Conservation (phyloP, 2,329 filamentous ascomycete genomes). For the Talaromyces funiculosus region DNA sequence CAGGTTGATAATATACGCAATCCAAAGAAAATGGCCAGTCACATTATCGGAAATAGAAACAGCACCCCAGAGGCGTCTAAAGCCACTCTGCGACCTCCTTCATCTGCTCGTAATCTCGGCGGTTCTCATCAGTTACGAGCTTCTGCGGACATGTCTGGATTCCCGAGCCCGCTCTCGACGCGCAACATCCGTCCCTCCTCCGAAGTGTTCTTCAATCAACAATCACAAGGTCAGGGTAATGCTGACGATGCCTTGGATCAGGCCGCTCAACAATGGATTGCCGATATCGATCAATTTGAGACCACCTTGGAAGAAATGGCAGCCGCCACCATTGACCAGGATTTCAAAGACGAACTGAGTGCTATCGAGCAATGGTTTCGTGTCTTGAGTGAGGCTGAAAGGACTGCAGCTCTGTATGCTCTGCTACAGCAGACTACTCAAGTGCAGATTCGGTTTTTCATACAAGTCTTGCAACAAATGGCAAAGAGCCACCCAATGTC, state of each 20-base stretch:
- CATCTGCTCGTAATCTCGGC: conserved; percentile 72
- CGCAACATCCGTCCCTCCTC: conserved; percentile 86
- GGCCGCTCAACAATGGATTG: conserved; percentile 96
- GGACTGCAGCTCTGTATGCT: conserved; percentile 91
- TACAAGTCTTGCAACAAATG: conserved; percentile 98
- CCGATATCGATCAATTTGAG: conserved; percentile 98
- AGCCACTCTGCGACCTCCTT: conserved; percentile 74
- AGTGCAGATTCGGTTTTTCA: conserved; percentile 98
- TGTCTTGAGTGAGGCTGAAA: conserved; percentile 91
- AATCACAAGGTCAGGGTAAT: conserved; percentile 61
- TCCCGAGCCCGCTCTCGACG: conserved; percentile 64
- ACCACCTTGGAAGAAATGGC: conserved; percentile 99
- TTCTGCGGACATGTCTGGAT: conserved; percentile 90
- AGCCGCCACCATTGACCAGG: conserved; percentile 94
- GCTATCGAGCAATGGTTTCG: conserved; percentile 99
- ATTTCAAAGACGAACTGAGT: conserved; percentile 98
- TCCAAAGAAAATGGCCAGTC: conserved; percentile 53
- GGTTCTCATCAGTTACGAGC: conserved; percentile 82
- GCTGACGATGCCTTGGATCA: conserved; percentile 85
- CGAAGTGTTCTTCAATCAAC: conserved; percentile 82
- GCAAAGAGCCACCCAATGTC: conserved; percentile 97
- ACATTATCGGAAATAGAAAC: conserved; percentile 78
- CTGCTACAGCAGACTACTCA: conserved; percentile 97
- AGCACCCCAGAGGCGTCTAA: conserved; percentile 90
- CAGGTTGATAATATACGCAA: not conserved